These are phyloP conservation scores for Naganishia vishniacii DNA, from an alignment of 768 basidiomycete species.

Conservation along the genomic window DNA sequence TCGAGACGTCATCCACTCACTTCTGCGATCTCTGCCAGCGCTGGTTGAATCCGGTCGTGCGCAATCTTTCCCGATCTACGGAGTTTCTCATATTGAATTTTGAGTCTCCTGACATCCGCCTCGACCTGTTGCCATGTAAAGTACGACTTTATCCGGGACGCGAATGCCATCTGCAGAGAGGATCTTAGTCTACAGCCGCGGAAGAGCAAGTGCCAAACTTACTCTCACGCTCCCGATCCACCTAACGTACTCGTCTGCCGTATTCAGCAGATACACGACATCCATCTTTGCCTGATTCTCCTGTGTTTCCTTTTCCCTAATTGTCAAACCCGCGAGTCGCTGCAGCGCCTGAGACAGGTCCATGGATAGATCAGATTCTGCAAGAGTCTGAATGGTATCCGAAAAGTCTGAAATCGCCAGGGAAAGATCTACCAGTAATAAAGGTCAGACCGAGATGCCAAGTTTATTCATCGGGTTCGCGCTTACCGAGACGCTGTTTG, in stretches of 20 bases:
- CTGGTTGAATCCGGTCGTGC: constrained; percentile 64
- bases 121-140: constrained; percentile 76
- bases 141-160: constrained; percentile 75
- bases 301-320: constrained; percentile 67
- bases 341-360: constrained; percentile 65
- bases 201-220: constrained; percentile 43
- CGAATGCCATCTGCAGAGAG: constrained; percentile 67
- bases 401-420: constrained; percentile 72
- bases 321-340: constrained; percentile 68
- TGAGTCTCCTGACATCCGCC: constrained; percentile 20
- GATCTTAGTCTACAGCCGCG: not conserved
- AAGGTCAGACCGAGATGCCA: not conserved
- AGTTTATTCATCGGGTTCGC: not conserved
- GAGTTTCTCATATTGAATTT: constrained; percentile 55
- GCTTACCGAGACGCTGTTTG: constrained; percentile 67
- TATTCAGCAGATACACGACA: constrained; percentile 70
- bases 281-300: constrained; percentile 74
- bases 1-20: constrained; percentile 49
- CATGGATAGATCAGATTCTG: constrained; percentile 67
- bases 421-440: constrained; percentile 60
- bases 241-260: constrained; percentile 89
- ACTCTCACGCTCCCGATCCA: constrained; percentile 81
- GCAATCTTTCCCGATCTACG: constrained; percentile 52
- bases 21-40: constrained; percentile 75
- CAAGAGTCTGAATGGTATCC: constrained; percentile 63